phyloP scores from a whole-genome alignment of 345 rosid genomes.

The Camelina sativa region DNA sequence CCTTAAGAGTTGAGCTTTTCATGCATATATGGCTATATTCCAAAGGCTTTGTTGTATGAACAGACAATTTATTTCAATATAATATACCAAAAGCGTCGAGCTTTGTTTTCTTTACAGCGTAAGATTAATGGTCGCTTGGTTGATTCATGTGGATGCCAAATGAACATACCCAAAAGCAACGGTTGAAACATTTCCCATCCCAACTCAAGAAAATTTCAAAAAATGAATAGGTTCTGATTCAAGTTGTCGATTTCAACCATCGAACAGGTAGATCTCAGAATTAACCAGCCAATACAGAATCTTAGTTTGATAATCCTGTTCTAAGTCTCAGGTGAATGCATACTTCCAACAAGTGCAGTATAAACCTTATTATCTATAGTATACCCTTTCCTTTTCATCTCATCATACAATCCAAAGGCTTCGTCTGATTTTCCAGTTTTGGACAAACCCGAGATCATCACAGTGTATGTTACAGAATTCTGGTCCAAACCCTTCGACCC shows the following conservation, averaged over 20 bases:
- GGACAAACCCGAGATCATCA: conserved; percentile 70
- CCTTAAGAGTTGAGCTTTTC: conserved; percentile 36
- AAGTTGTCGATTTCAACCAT: background rate
- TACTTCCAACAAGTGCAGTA: conserved; percentile 71
- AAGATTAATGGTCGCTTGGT: background rate
- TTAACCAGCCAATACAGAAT: background rate
- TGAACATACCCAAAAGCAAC: background rate
- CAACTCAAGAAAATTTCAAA: background rate
- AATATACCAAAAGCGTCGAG: background rate
- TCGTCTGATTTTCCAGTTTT: conserved; percentile 81
- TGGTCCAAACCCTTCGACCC: conserved; percentile 53
- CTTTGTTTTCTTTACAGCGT: conserved; percentile 5
- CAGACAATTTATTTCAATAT: background rate
- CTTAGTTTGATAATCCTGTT: conserved; percentile 1
- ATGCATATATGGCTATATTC: too few relatives aligned
- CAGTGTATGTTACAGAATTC: conserved; percentile 60
- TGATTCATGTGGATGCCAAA: background rate
- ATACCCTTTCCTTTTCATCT: conserved; percentile 64
- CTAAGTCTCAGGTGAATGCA: conserved; percentile 51
- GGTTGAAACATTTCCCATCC: background rate
- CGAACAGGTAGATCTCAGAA: conserved; percentile 1
- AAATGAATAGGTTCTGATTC: background rate
- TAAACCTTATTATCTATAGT: conserved; percentile 71
- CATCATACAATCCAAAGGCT: conserved; percentile 74
- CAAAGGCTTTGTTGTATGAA: conserved; percentile 13